Conservation (phyloP, 176 grass and related monocot species). For the Poa pratensis region DNA sequence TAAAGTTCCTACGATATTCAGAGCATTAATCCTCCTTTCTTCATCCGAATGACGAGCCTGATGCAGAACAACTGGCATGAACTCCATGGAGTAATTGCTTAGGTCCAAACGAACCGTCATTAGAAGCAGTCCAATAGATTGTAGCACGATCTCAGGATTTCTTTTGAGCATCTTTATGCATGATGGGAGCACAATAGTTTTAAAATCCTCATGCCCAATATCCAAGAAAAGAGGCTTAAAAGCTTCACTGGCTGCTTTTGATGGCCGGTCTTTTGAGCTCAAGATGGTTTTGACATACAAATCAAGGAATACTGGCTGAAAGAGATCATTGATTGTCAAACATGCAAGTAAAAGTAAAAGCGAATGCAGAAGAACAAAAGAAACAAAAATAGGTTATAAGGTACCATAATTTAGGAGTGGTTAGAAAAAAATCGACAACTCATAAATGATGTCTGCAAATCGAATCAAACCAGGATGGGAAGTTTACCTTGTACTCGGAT, state of each 20-base stretch:
- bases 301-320: slow-evolving; percentile 90
- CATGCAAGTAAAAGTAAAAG: slow-evolving; percentile 18
- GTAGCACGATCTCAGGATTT: slow-evolving; percentile 91
- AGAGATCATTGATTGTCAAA: slow-evolving; percentile 35
- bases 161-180: slow-evolving; percentile 95
- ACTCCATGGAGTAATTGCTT: slow-evolving; percentile 84
- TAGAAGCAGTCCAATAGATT: slow-evolving; percentile 78
- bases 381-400: slow-evolving; percentile 28
- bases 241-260: slow-evolving; percentile 72
- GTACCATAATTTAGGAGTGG: slow-evolving; percentile 7
- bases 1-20: slow-evolving; percentile 76
- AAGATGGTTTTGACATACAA: slow-evolving; percentile 79
- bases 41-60: slow-evolving; percentile 89
- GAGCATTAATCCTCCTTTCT: slow-evolving; percentile 72
- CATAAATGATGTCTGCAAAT: slow-evolving; percentile 26
- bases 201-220: slow-evolving; percentile 89
- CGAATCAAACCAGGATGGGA: slow-evolving; percentile 3
- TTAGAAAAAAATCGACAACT: slow-evolving; percentile 9
- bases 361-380: slow-evolving; percentile 2
- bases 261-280: slow-evolving; percentile 79
- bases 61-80: slow-evolving; percentile 80
- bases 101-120: slow-evolving; percentile 73
- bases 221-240: slow-evolving; percentile 78
- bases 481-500: slow-evolving; percentile 76
- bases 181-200: slow-evolving; percentile 75